These are phyloP conservation scores for Populus pruinosa DNA, from an alignment of 345 rosid species.

Conservation along the genomic window DNA sequence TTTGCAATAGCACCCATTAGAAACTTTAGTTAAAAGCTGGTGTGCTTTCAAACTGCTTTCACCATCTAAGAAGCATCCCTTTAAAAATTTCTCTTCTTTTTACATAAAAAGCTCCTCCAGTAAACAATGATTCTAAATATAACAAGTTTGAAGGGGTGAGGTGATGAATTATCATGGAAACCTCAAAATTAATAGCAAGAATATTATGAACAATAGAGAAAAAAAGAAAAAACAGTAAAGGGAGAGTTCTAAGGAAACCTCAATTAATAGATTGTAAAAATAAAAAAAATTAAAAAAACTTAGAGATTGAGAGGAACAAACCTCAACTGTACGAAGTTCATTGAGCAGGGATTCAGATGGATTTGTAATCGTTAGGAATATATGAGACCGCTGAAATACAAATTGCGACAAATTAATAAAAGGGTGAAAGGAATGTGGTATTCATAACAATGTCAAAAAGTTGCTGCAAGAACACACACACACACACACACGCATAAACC, in stretches of 20 bases:
- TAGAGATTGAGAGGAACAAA: constrained; percentile 35
- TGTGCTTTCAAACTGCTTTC: background rate
- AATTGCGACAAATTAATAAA: constrained; percentile 12
- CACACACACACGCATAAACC: background rate
- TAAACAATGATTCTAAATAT: background rate
- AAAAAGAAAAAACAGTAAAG: background rate
- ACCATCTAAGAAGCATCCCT: background rate
- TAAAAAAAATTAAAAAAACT: constrained; percentile 1
- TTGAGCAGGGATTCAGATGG: constrained; percentile 93
- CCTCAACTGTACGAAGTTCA: constrained; percentile 97
- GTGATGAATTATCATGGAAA: background rate
- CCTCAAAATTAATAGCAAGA: background rate
- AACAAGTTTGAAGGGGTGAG: background rate
- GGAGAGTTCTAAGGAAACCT: background rate
- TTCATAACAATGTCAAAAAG: constrained; percentile 1
- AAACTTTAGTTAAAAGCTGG: background rate
- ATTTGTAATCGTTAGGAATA: constrained; percentile 69
- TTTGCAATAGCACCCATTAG: background rate
- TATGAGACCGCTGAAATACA: constrained; percentile 69
- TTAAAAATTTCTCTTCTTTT: background rate
- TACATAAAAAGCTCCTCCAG: background rate
- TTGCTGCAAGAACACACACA: background rate
- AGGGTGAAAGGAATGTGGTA: background rate
- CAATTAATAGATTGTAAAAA: background rate
- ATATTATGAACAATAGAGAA: background rate